Percentiles rank a stretch among this genome's conserved stretches.
Conservation (phyloP, 1,284 basidiomycete species). For the Abortiporus biennis region DNA sequence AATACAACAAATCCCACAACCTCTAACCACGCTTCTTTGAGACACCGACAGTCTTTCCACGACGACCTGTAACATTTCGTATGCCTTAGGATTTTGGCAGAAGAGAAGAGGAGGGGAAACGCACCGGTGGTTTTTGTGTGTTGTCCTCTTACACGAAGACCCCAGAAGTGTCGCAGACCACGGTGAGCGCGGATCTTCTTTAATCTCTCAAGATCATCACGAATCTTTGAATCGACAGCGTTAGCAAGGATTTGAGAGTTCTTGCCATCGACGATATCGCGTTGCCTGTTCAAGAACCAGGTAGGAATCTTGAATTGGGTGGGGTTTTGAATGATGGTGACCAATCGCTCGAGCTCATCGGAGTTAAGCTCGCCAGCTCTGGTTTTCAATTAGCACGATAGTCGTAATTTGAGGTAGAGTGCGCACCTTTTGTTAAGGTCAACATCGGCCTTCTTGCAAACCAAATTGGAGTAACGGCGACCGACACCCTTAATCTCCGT, state of each 20-base stretch:
- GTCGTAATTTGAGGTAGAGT: not conserved
- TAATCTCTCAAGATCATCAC: constrained; percentile 96
- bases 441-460: constrained; percentile 99
- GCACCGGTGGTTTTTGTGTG: constrained; percentile 98
- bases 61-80: constrained; percentile 51
- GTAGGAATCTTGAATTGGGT: constrained; percentile 99
- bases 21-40: constrained; percentile 85
- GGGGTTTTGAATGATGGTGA: constrained; percentile 99
- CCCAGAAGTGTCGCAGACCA: constrained; percentile 98
- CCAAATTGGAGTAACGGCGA: constrained; percentile 96
- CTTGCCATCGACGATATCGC: constrained; percentile 97
- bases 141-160: constrained; percentile 92
- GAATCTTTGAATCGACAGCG: constrained; percentile 96
- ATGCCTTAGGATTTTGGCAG: not conserved
- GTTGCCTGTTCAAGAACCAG: constrained; percentile 99
- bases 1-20: constrained; percentile 12
- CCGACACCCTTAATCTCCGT: constrained; percentile 99
- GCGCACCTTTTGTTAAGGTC: constrained; percentile 97
- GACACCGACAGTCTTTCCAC: constrained; percentile 90
- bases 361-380: constrained; percentile 94
- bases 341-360: constrained; percentile 96
- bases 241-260: constrained; percentile 96
- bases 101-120: constrained; percentile 19
- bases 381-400: not conserved
- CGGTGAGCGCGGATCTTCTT: constrained; percentile 99